phyloP scores from a whole-genome alignment of 2,329 filamentous ascomycete genomes.

The Akanthomyces dipterigenus region DNA sequence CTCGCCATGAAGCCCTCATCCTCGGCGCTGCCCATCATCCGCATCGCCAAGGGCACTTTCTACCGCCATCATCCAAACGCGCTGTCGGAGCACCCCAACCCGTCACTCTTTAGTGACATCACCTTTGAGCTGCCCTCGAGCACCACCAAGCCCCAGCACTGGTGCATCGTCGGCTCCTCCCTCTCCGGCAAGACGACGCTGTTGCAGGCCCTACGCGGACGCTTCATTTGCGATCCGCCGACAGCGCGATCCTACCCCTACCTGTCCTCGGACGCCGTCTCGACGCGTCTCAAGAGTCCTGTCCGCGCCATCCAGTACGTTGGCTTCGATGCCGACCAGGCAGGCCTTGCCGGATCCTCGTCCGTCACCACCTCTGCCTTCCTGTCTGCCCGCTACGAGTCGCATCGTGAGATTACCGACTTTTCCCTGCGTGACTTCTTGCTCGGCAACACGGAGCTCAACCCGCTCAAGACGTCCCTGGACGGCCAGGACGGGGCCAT shows the following conservation, averaged over 20 bases:
- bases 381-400: slow-evolving; percentile 85
- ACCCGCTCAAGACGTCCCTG: slow-evolving; percentile 46
- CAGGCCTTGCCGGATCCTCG: slow-evolving; percentile 41
- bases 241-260: slow-evolving; percentile 72
- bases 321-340: slow-evolving; percentile 74
- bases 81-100: slow-evolving; percentile 48
- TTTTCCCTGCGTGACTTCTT: slow-evolving; percentile 79
- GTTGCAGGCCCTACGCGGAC: slow-evolving; percentile 69
- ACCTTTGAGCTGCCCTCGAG: slow-evolving; percentile 62
- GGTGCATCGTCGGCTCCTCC: slow-evolving; percentile 79
- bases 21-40: slow-evolving; percentile 53
- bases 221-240: slow-evolving; percentile 69
- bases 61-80: slow-evolving; percentile 66
- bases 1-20: slow-evolving; percentile 30
- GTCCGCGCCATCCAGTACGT: slow-evolving; percentile 76
- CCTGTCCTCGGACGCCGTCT: slow-evolving; percentile 57
- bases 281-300: slow-evolving; percentile 49
- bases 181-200: slow-evolving; percentile 76
- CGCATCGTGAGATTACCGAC: slow-evolving; percentile 76
- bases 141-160: slow-evolving; percentile 51
- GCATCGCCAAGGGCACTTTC: slow-evolving; percentile 74
- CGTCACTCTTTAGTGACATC: slow-evolving; percentile 65
- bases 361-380: slow-evolving; percentile 67
- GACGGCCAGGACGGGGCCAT: slow-evolving; percentile 42
- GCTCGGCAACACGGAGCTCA: slow-evolving; percentile 74